Evolutionary conservation across 768 basidiomycete species (phyloP), one percentile per base, ranked within the genome.

Genomic region (Hypsizygus marmoreus): DNA sequence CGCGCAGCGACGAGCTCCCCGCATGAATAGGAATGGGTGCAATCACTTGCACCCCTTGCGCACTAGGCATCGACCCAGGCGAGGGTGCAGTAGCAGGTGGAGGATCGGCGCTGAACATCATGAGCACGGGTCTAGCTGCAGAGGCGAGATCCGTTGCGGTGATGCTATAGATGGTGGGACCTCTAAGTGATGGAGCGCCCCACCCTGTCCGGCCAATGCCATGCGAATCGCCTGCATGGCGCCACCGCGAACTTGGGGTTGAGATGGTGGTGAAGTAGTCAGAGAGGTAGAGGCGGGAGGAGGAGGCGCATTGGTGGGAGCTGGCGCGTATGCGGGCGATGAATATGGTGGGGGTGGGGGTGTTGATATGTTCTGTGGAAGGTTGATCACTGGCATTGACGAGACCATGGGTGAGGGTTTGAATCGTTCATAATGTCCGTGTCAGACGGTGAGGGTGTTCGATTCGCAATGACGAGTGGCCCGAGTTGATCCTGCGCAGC

Each of bases 161-260:
- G 14, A 74, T 64, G 0, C 76, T 88, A 49, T 85, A 88, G 5
- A 90, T 74, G 10, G 88, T 88, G 19, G 74, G 72, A 8, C 73
- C 72, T 6, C 53, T 33, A 20, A 43, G 47, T 11, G 47, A 24
- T 6, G 40, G 35, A 6, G 40, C 47, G 19, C 25, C 28, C 14
- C 30, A 6, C 50, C 46, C 9, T 48, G 54, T 1, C 43, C 51
- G 9, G 33, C 42, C 6, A 70, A 49, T 4, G 64, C 64, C 61
- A 70, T 60, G 23, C 57, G 57, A 40, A 73, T 60, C 0, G 63
- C 51, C 20, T 56, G 53, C 9, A 60, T 48, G 6, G 46, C 59
- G 17, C 46, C 49, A 11, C 53, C 47, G 11, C 47, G 43, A 42
- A 17, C 41, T 31, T 40, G 47, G 13, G n/a, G 24, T 10, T 61